Conservation (phyloP, 352 stramenopile genomes). For the Phytophthora pinifolia region DNA sequence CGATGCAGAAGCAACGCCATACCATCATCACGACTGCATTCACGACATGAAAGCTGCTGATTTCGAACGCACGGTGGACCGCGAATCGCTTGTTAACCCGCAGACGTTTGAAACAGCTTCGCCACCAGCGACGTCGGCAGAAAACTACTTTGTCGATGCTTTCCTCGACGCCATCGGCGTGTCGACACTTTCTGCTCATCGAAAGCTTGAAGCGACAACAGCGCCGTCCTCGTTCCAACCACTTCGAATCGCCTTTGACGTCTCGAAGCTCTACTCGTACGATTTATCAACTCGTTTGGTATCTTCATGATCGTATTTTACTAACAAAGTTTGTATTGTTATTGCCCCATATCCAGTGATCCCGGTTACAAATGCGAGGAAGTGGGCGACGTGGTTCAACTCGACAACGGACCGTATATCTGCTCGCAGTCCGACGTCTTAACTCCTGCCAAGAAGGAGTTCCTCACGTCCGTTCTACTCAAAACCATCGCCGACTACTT, state of each 20-base stretch:
- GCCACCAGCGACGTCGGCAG: constrained; percentile 5
- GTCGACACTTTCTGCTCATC: constrained; percentile 16
- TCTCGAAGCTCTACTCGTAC: constrained; percentile 71
- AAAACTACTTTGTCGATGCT: constrained; percentile 30
- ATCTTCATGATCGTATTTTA: no score
- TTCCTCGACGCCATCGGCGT: constrained; percentile 51
- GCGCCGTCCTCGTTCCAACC: constrained; percentile 49
- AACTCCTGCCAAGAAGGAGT: constrained; percentile 66
- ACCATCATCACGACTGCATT: constrained; percentile 62
- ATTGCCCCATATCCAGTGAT: constrained; percentile 34
- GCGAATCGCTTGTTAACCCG: constrained; percentile 29
- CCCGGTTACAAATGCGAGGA: constrained; percentile 59
- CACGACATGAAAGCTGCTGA: constrained; percentile 63
- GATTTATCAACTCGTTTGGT: no score
- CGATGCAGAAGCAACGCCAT: not conserved
- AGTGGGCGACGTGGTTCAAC: constrained; percentile 46
- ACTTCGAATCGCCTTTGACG: constrained; percentile 77
- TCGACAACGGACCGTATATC: constrained; percentile 51
- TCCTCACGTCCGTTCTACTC: constrained; percentile 65
- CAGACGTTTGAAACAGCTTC: constrained; percentile 28
- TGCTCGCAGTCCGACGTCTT: constrained; percentile 60
- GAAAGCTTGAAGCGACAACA: constrained; percentile 32
- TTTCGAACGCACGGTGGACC: constrained; percentile 51
- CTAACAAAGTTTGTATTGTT: not conserved
- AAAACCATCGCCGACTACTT: constrained; percentile 70